phyloP scores from a whole-genome alignment of 352 stramenopile genomes.

The Phytophthora ramorum region DNA sequence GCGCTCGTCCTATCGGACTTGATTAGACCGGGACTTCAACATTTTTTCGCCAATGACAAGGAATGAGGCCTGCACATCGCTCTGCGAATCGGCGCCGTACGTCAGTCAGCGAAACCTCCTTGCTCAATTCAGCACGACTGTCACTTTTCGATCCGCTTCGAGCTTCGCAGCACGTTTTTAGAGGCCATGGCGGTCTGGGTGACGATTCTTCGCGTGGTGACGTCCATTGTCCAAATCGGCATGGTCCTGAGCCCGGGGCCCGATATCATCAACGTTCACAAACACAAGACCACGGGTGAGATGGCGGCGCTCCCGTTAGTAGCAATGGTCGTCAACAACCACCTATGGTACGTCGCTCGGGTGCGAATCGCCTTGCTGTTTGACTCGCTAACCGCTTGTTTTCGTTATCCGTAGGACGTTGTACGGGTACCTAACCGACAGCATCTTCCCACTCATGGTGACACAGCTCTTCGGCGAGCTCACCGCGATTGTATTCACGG shows the following conservation, averaged over 20 bases:
- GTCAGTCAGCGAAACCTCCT: slow-evolving; percentile 22
- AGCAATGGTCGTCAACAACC: slow-evolving; percentile 40
- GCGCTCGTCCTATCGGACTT: slow-evolving; percentile 24
- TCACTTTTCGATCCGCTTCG: slow-evolving; percentile 24
- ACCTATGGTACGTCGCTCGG: slow-evolving; percentile 22
- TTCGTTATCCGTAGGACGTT: slow-evolving; percentile 19
- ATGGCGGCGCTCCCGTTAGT: slow-evolving; percentile 34
- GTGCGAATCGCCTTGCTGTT: neutral
- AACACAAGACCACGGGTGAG: slow-evolving; percentile 31
- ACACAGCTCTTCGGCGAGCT: slow-evolving; percentile 34
- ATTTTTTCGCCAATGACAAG: slow-evolving; percentile 8
- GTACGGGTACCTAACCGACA: slow-evolving; percentile 38
- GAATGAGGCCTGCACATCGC: slow-evolving; percentile 4
- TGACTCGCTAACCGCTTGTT: neutral
- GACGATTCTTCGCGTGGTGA: slow-evolving; percentile 32
- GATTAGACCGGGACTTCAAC: slow-evolving; percentile 19
- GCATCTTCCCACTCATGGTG: slow-evolving; percentile 41
- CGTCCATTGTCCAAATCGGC: slow-evolving; percentile 27
- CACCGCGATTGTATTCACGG: slow-evolving; percentile 24
- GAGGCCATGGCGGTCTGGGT: slow-evolving; percentile 17
- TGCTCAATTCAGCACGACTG: no score
- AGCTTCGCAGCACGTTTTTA: neutral
- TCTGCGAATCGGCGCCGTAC: slow-evolving; percentile 10
- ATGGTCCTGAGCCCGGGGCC: slow-evolving; percentile 32
- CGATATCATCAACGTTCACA: slow-evolving; percentile 25